Evolutionary conservation across 257 asterid species (phyloP).

Genomic region (Petunia axillaris): DNA sequence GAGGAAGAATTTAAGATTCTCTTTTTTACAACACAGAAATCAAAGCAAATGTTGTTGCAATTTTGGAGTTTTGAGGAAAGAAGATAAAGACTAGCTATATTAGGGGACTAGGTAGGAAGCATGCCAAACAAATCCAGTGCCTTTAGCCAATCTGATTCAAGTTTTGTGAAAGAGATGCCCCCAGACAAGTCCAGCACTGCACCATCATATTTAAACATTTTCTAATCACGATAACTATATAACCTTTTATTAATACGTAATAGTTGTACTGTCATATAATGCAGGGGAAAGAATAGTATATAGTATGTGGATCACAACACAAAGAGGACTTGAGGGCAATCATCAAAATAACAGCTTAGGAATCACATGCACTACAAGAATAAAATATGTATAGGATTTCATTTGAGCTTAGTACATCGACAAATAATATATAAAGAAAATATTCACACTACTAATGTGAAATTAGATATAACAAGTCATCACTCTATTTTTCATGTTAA

Average conservation of each 20-base stretch:
- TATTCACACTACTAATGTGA: no score
- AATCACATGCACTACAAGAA: slow-evolving; percentile 56
- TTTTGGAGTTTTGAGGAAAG: slow-evolving; percentile 33
- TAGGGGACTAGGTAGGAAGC: slow-evolving; percentile 36
- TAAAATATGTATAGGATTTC: slow-evolving; percentile 29
- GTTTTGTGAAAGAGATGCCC: slow-evolving; percentile 69
- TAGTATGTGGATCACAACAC: slow-evolving; percentile 49
- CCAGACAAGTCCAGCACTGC: slow-evolving; percentile 68
- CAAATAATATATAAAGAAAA: no score
- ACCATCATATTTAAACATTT: slow-evolving; percentile 16
- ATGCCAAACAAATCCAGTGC: slow-evolving; percentile 85
- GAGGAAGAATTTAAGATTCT: slow-evolving; percentile 51
- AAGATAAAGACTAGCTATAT: slow-evolving; percentile 37
- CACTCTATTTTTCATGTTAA: no score
- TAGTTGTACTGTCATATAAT: slow-evolving; percentile 23
- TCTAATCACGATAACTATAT: slow-evolving; percentile 18
- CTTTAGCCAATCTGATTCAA: slow-evolving; percentile 51
- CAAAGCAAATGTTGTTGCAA: slow-evolving; percentile 58
- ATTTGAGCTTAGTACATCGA: neutral
- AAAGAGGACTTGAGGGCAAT: slow-evolving; percentile 39
- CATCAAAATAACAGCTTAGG: slow-evolving; percentile 56
- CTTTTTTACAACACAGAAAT: slow-evolving; percentile 55
- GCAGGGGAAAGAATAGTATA: slow-evolving; percentile 22
- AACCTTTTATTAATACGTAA: neutral
- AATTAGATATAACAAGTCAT: no score